A percentile compares a stretch with the other conserved stretches of the same genome.
phyloP scores from a whole-genome alignment of 352 stramenopile species.

The Globisporangium spinosum region DNA sequence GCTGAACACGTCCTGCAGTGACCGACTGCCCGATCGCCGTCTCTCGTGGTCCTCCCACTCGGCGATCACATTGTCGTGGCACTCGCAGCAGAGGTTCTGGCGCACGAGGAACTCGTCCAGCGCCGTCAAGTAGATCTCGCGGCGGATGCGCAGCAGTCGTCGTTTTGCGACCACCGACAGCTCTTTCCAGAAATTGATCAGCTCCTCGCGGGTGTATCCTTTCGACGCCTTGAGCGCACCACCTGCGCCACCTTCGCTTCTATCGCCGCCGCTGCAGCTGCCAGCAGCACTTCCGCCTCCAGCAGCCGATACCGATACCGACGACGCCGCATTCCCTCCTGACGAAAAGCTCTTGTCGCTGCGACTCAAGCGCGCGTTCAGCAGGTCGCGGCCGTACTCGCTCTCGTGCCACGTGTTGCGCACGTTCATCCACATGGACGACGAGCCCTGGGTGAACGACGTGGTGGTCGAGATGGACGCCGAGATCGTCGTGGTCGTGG shows the following conservation, averaged over 20 bases:
- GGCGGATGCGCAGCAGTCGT: constrained; percentile 63
- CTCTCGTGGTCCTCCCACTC: constrained; percentile 80
- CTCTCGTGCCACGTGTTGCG: constrained; percentile 23
- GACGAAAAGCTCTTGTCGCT: not conserved
- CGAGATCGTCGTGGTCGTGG: constrained; percentile 16
- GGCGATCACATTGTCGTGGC: constrained; percentile 78
- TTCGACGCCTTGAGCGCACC: constrained; percentile 33
- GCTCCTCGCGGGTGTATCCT: constrained; percentile 64
- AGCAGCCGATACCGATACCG: not conserved
- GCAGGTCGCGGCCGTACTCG: constrained; percentile 15
- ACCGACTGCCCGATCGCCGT: constrained; percentile 58
- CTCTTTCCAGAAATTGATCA: constrained; percentile 82
- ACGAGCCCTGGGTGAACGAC: constrained; percentile 21
- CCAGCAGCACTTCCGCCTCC: not conserved
- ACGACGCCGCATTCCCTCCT: not conserved
- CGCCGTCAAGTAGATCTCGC: constrained; percentile 62
- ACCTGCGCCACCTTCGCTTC: constrained; percentile 24
- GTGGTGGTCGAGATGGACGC: constrained; percentile 17
- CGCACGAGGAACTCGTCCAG: constrained; percentile 74
- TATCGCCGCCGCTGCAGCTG: constrained; percentile 21
- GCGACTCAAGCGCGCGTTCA: constrained; percentile 12
- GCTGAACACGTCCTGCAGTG: constrained; percentile 70
- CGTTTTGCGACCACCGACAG: constrained; percentile 60
- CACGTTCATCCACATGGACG: constrained; percentile 24
- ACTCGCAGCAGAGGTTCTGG: constrained; percentile 79